phyloP scores from a whole-genome alignment of 2,329 filamentous ascomycete species.

The Verticillium dahliae region DNA sequence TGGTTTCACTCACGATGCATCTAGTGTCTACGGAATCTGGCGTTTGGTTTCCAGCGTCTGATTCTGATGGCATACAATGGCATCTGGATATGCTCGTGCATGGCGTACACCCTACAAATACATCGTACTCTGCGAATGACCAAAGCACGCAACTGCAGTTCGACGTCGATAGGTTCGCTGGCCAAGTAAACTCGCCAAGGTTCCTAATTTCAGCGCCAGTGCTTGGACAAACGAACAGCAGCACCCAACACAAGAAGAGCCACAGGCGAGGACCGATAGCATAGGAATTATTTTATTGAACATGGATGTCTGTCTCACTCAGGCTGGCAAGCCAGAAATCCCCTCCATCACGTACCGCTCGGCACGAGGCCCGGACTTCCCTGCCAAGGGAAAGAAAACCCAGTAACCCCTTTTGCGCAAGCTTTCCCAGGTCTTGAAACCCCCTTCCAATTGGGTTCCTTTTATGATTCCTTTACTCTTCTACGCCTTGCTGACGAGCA shows the following conservation, averaged over 20 bases:
- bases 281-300: not conserved
- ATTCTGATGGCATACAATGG: no score
- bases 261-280: not conserved
- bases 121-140: no score
- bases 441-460: not conserved
- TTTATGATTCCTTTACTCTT: not conserved
- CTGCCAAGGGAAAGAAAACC: not conserved
- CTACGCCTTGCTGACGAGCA: not conserved
- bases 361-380: not conserved
- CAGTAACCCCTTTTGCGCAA: not conserved
- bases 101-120: no score
- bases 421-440: not conserved
- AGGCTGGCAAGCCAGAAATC: not conserved
- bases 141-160: no score
- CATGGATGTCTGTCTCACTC: not conserved
- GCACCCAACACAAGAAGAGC: no score
- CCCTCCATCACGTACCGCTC: not conserved
- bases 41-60: no score
- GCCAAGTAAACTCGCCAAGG: not conserved
- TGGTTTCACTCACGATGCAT: no score
- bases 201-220: not conserved
- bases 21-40: no score
- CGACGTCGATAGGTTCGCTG: no score
- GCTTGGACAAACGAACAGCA: no score
- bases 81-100: no score